Base-by-base conservation (phyloP, 129 eudicot genomes). In the Tagetes patula region DNA sequence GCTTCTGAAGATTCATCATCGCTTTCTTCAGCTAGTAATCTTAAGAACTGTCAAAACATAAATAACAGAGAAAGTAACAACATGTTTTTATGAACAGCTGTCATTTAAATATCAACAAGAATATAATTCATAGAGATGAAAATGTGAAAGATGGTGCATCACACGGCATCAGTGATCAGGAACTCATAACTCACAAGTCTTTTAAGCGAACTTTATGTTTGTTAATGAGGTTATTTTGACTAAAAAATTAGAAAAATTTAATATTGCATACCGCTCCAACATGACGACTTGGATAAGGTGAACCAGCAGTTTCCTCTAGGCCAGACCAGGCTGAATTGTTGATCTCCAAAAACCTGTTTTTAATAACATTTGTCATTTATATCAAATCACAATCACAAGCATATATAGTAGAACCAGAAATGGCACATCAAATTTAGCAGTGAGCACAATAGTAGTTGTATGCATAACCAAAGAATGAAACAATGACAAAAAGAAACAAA, bases 291-390 rank as follows among this genome's bases (percentile, higher is more conserved):
- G 86, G 83, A 13, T 75, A 54, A 37, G 86, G 59, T 82, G 75
- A 69, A 39, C 90, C 92, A 45, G 92, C 84, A 58, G 99, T 90
- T 78, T 95, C 97, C 87, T 88, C 96, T 38, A 95, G 77, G 71
- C 99, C 99, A 56, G 71, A 34, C 99, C 99, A 95, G 12, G 97
- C 93, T 55, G 71, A 70, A 30, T 71, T 47, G 34, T 90, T 85
- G 50, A 95, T 88, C 53, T 85, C 89, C 46, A 95, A 77, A 69
- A 82, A 86, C 86, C 98, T 93, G 71, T 48, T 70, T 20, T 60
- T 37, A 5, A 61, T 40, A 65, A 71, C 42, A 81, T 13, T 65
- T 47, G 27, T 12, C 10, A 30, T 8, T 37, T 14, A 34, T 37
- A 76, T 52, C 37, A 62, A 42, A 41, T 34, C 1, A 2, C 65